Conservation (phyloP, 768 basidiomycete species). For the Thelephora aurantiotincta region DNA sequence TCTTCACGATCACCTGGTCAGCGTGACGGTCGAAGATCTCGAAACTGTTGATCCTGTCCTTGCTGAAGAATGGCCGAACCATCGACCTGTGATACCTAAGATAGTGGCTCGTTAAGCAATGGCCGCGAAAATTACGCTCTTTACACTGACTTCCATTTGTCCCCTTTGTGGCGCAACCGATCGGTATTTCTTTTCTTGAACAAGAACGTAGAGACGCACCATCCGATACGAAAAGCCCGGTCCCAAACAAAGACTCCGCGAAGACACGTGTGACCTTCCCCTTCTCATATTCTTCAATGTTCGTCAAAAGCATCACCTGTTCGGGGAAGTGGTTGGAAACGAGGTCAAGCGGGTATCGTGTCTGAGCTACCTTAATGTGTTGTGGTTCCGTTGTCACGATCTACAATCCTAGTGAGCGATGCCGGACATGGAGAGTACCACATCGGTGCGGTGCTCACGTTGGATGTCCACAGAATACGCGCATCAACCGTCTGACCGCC, state of each 20-base stretch:
- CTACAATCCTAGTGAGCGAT: too few relatives aligned
- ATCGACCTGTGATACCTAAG: slow-evolving; percentile 46
- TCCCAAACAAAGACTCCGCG: slow-evolving; percentile 38
- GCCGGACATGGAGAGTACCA: too few relatives aligned
- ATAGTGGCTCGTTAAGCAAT: neutral
- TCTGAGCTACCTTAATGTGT: neutral
- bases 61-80: slow-evolving; percentile 50
- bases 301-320: slow-evolving; percentile 26
- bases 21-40: slow-evolving; percentile 46
- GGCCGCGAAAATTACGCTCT: neutral
- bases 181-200: slow-evolving; percentile 15
- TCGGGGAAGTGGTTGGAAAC: neutral
- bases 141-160: slow-evolving; percentile 31
- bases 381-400: neutral
- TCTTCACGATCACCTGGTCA: slow-evolving; percentile 24
- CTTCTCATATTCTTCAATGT: slow-evolving; percentile 30
- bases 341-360: neutral
- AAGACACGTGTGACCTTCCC: slow-evolving; percentile 19
- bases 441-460: too few relatives aligned
- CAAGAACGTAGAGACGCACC: slow-evolving; percentile 20
- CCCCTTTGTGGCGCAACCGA: slow-evolving; percentile 14
- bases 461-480: neutral
- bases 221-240: slow-evolving; percentile 58
- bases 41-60: slow-evolving; percentile 44
- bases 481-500: neutral